A percentile compares a stretch with the other conserved stretches of the same genome.
Evolutionary conservation across 148 eudicot species (phyloP).

Genomic region (Cornus suecica): DNA sequence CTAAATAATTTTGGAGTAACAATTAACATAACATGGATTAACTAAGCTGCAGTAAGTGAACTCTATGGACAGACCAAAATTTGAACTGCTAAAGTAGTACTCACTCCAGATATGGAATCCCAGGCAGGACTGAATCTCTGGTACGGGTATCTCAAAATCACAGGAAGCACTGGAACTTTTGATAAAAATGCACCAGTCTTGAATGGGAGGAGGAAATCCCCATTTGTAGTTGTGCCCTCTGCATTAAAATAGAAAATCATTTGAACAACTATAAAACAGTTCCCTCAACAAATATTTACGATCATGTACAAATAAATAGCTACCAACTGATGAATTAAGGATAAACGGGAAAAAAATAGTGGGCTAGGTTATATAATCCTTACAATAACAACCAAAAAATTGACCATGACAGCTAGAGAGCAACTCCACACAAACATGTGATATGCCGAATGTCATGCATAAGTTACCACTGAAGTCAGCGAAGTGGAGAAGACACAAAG

Average conservation of each 20-base stretch:
- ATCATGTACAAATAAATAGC: not conserved
- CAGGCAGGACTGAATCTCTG: conserved; percentile 98
- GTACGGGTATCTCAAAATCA: conserved; percentile 87
- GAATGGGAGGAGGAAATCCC: conserved; percentile 88
- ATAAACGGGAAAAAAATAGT: not conserved
- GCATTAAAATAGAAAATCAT: conserved; percentile 16
- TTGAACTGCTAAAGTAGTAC: conserved; percentile 25
- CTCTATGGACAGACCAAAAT: not conserved
- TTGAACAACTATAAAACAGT: conserved; percentile 2
- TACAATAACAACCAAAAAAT: not conserved
- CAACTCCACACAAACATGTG: too few species aligned
- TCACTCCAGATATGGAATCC: conserved; percentile 98
- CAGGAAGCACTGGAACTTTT: conserved; percentile 87
- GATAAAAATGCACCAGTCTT: conserved; percentile 94
- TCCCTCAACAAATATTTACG: not conserved
- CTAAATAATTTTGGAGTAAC: not conserved
- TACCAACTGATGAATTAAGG: conserved; percentile 9
- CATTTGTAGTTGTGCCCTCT: conserved; percentile 99
- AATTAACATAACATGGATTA: not conserved
- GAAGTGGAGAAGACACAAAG: not conserved
- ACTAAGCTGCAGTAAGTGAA: not conserved
- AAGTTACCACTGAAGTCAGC: not conserved
- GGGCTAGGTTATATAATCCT: not conserved
- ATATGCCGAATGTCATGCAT: not conserved
- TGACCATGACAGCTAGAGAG: not conserved